Base-by-base conservation (phyloP, 495 filamentous ascomycete genomes). In the Cercophora samala region DNA sequence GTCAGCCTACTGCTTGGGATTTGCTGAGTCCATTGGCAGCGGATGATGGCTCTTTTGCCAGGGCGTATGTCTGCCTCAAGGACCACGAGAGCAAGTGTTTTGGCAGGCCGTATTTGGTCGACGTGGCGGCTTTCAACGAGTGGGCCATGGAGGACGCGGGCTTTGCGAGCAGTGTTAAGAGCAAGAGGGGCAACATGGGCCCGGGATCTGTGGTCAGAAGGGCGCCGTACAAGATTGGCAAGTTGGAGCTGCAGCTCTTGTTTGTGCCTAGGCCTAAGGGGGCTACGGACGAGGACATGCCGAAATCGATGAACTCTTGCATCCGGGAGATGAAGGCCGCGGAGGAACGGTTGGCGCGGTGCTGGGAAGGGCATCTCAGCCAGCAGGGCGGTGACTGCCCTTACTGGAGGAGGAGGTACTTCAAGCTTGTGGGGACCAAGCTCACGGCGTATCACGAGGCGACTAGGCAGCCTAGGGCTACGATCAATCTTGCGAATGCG, bases 341-440 rank as follows among this genome's bases (percentile, higher is more conserved):
- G 11, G 91, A 96, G 73, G 88, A 86, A 69, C 82, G 88, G 63
- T 84, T 89, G 29, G 78, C 88, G 37, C 87, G 89, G 53, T 88
- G 82, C 68, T 96, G 84, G 84, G 94, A 98, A 76, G 96, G 95
- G 18, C 88, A 89, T 73, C 82, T 99, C 37, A 96, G 92, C 69
- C 95, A 99, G 75, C 95, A 99, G 77, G 95, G 95, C 68, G 95
- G 95, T 64, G 95, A 99, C 76, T 99, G 95, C 79, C 92, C 93
- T 92, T 98, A 89, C 82, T 99, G 95, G 95, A 92, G 95, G 59
- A 92, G 95, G 60, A 91, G 95, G 64, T 97, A 95, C 82, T 99
- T 99, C 84, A 96, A 94, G 75, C 88, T 99, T 1, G 85, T 91
- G 25, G 94, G 93, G 17, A 87, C 91, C 58, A 97, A 96, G 73